Evolutionary conservation across 1,139 yeast genomes (phyloP), one percentile per base, ranked within the genome.

Genomic region (Suhomyces guaymorum): DNA sequence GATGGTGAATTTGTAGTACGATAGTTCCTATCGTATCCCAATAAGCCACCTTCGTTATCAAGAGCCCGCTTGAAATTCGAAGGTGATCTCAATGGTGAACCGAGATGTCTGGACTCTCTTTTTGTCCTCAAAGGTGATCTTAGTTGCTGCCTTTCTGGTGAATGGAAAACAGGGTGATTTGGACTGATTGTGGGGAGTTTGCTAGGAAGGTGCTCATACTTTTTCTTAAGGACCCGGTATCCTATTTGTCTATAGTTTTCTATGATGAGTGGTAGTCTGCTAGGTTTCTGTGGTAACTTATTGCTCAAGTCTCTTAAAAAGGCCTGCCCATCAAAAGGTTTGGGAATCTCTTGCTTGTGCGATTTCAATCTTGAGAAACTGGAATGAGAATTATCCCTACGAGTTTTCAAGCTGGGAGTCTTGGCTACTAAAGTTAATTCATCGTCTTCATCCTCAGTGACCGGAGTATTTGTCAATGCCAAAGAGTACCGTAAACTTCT

Each of bases 131-230:
- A 18, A 11, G 38, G 34, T 5, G 38, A 30, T 15, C 27, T 26
- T 12, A 30, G 30, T n/a, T 11, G 23, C 17, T 17, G 39, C 23
- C 52, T 44, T 17, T 43, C 45, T 4, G 64, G 64, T 0, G 66
- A 59, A 15, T 49, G 50, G 39, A 61, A 64, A 2, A 61, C 60
- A 1, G 63, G 60, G 39, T 66, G 70, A 7, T 50, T 44, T 0
- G 60, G 57, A 21, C 62, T 53, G 5, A 66, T 63, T 14, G 50
- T 51, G 1, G 74, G 72, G 11, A 69, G 59, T 20, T 42, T 45
- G 4, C 59, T 41, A 5, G 37, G 40, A 1, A 15, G 14, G 30
- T 34, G 19, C 8, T 32, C 9, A 32, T 33, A 24, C 26, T 37
- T 44, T 39, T 63, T 64, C 25, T 52, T 45, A 20, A 63, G 51